Percentiles rank a stretch among this genome's conserved stretches.
Evolutionary conservation across 371 early-diverging fungal species (phyloP).

Genomic region (Apophysomyces sp.): DNA sequence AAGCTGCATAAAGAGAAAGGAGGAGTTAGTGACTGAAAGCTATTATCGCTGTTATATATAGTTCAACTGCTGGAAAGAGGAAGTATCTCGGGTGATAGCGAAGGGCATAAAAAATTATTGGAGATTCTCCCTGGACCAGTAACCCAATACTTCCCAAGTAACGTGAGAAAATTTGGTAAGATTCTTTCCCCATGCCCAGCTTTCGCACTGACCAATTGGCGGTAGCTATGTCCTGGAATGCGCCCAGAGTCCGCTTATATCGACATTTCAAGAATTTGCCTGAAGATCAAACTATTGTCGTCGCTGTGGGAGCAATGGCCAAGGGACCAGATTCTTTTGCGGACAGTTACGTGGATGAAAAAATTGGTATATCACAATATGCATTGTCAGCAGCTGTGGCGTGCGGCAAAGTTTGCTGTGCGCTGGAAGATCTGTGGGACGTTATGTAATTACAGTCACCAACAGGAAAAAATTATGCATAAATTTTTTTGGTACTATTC

Average conservation of each 20-base stretch:
- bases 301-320: constrained; percentile 96
- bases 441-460: constrained; percentile 67
- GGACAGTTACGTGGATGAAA: constrained; percentile 86
- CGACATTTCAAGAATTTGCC: constrained; percentile 75
- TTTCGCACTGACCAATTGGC: neutral
- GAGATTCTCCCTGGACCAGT: constrained; percentile 95
- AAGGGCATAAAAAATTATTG: constrained; percentile 83
- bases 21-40: neutral
- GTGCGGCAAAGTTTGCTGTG: constrained; percentile 87
- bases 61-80: constrained; percentile 97
- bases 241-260: constrained; percentile 74
- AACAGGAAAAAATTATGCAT: too few relatives aligned
- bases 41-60: constrained; percentile 34
- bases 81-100: constrained; percentile 67
- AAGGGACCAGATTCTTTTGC: constrained; percentile 94
- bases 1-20: constrained; percentile 24
- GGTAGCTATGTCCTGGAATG: constrained; percentile 88
- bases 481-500: too few relatives aligned
- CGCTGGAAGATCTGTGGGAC: constrained; percentile 85
- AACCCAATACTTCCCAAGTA: constrained; percentile 85
- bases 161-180: constrained; percentile 78
- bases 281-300: constrained; percentile 73
- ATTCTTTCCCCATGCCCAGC: neutral
- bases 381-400: constrained; percentile 94
- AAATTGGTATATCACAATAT: constrained; percentile 89